Percentiles rank a stretch among this genome's conserved stretches.
Evolutionary conservation across 1,284 basidiomycete species (phyloP).

Genomic region (Ceratobasidium sp.): DNA sequence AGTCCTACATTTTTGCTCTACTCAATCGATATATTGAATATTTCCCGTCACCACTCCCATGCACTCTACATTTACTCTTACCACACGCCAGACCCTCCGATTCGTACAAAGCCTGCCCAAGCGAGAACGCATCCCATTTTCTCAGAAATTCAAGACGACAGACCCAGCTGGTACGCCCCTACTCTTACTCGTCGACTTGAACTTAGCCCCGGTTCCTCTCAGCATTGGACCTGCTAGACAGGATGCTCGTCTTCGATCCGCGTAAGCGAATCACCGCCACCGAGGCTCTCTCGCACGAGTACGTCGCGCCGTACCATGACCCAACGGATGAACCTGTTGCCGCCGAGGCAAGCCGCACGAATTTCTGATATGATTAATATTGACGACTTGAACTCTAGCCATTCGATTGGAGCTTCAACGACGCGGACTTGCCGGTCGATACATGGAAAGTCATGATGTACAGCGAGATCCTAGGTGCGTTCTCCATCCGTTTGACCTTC

Average conservation of each 20-base stretch:
- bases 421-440: constrained; percentile 98
- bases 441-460: constrained; percentile 99
- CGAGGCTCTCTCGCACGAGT: constrained; percentile 91
- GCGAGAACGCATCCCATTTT: constrained; percentile 94
- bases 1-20: constrained; percentile 52
- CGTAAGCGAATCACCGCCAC: constrained; percentile 96
- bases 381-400: constrained; percentile 57
- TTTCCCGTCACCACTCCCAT: neutral
- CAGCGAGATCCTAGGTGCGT: constrained; percentile 90
- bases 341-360: constrained; percentile 63
- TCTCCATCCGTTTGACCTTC: neutral
- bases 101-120: constrained; percentile 99
- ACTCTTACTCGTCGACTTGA: neutral
- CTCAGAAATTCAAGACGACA: constrained; percentile 90
- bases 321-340: constrained; percentile 98
- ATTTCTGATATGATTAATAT: neutral
- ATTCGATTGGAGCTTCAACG: constrained; percentile 99
- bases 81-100: constrained; percentile 83
- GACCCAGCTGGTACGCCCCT: constrained; percentile 80
- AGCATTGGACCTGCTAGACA: constrained; percentile 97
- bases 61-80: neutral
- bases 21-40: neutral
- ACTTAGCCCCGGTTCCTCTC: neutral
- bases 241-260: constrained; percentile 99
- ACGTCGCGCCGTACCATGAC: constrained; percentile 98